Evolutionary conservation across 1,139 yeast species (phyloP).

Genomic region (Debaryomyces coudertii): DNA sequence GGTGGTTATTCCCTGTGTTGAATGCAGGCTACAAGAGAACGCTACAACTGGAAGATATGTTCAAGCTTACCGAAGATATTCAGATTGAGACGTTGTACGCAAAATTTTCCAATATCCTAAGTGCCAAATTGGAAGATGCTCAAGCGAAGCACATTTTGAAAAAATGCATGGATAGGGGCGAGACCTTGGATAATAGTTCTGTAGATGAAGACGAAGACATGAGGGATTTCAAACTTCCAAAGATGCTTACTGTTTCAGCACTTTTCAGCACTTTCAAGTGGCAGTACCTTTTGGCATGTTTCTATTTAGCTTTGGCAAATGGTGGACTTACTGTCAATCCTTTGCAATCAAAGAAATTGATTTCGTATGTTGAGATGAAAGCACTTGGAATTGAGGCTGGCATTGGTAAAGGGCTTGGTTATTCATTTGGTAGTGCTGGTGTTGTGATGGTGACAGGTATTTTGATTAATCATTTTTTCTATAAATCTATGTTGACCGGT

Average conservation of each 20-base stretch:
- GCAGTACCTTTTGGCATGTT: constrained; percentile 27
- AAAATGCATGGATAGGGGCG: constrained; percentile 31
- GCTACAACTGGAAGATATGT: constrained; percentile 64
- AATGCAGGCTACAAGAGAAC: constrained; percentile 70
- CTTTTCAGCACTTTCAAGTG: constrained; percentile 33
- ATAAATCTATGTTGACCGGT: constrained; percentile 55
- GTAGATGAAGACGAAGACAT: constrained; percentile 29
- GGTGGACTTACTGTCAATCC: constrained; percentile 28
- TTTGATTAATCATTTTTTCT: constrained; percentile 64
- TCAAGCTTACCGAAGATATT: constrained; percentile 52
- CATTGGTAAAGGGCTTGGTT: constrained; percentile 38
- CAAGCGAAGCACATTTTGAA: constrained; percentile 23
- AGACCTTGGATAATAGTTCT: constrained; percentile 24
- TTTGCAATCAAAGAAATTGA: constrained; percentile 32
- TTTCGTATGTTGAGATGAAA: constrained; percentile 30
- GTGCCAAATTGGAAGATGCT: constrained; percentile 34
- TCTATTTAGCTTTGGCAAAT: constrained; percentile 23
- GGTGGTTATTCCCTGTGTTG: constrained; percentile 64
- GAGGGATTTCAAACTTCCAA: constrained; percentile 28
- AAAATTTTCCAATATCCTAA: constrained; percentile 34
- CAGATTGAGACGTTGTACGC: constrained; percentile 50
- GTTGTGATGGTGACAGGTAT: constrained; percentile 42
- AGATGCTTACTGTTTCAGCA: constrained; percentile 20
- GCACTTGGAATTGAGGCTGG: constrained; percentile 22
- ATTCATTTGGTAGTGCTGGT: constrained; percentile 27